These are phyloP conservation scores for Daldinia sp. DNA, from an alignment of 2,329 filamentous ascomycete genomes.

Conservation along the genomic window DNA sequence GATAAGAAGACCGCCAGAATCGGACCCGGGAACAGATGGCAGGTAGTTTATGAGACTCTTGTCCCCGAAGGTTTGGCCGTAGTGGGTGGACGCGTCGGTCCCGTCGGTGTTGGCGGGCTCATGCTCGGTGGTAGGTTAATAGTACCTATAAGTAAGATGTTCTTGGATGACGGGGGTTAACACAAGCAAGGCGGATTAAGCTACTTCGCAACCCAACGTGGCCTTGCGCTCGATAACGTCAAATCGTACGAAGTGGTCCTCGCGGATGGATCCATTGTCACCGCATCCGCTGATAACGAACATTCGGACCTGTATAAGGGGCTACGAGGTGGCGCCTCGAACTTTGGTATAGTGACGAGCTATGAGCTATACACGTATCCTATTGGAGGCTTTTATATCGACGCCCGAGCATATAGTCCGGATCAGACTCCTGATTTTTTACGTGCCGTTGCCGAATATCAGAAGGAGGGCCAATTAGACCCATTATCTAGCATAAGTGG, in stretches of 20 bases:
- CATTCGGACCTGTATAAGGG: conserved; percentile 44
- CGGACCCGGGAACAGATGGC: conserved; percentile 46
- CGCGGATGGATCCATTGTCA: conserved; percentile 41
- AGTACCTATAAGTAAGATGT: not conserved
- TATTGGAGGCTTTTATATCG: conserved; percentile 23
- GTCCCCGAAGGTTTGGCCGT: conserved; percentile 38
- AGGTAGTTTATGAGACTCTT: conserved; percentile 44
- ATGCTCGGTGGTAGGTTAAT: conserved; percentile 44
- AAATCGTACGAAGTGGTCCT: conserved; percentile 42
- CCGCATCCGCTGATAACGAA: conserved; percentile 38
- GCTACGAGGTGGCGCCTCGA: conserved; percentile 40
- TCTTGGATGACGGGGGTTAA: conserved; percentile 3
- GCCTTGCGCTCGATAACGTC: conserved; percentile 37
- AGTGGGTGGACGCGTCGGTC: conserved; percentile 43
- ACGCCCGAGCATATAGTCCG: conserved; percentile 29
- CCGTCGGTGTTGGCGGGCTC: conserved; percentile 45
- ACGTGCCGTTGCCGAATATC: conserved; percentile 33
- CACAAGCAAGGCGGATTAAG: conserved; percentile 31
- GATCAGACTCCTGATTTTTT: conserved; percentile 36
- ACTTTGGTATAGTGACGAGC: conserved; percentile 47
- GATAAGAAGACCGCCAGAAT: conserved; percentile 44
- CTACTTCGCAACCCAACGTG: conserved; percentile 45
- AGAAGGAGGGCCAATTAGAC: conserved; percentile 32
- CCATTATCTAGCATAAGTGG: conserved; percentile 28
- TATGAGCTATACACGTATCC: conserved; percentile 42